A percentile compares a stretch with the other conserved stretches of the same genome.
Conservation (phyloP, 179 eudicot genomes). For the Silene coronaria region DNA sequence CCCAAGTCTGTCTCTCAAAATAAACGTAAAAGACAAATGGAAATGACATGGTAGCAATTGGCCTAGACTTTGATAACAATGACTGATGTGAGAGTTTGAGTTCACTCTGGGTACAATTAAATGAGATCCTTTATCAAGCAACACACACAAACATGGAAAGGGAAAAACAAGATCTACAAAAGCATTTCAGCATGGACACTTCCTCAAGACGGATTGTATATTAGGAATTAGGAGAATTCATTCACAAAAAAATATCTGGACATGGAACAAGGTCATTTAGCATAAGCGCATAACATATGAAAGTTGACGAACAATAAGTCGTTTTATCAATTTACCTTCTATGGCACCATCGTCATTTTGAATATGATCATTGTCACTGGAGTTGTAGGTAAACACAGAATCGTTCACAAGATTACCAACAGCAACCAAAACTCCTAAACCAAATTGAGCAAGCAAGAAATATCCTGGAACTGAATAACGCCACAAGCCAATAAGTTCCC, state of each 20-base stretch:
- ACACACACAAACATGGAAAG: neutral
- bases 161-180: neutral
- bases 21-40: neutral
- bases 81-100: neutral
- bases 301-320: neutral
- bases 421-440: slow-evolving; percentile 85
- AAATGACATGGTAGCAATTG: neutral
- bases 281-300: neutral
- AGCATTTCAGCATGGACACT: too few relatives aligned
- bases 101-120: neutral
- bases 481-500: slow-evolving; percentile 98
- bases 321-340: slow-evolving; percentile 48
- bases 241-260: slow-evolving; percentile 3
- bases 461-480: slow-evolving; percentile 89
- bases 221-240: neutral
- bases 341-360: slow-evolving; percentile 43
- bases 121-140: neutral
- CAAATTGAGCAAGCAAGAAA: slow-evolving; percentile 87
- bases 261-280: neutral
- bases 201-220: neutral
- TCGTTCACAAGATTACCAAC: slow-evolving; percentile 92
- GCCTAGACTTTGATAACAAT: neutral
- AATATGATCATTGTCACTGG: slow-evolving; percentile 50
- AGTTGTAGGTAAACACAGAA: slow-evolving; percentile 71
- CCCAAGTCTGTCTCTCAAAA: neutral